These are phyloP conservation scores for Stentor coeruleus DNA, from an alignment of 73 alveolate species.

Conservation along the genomic window DNA sequence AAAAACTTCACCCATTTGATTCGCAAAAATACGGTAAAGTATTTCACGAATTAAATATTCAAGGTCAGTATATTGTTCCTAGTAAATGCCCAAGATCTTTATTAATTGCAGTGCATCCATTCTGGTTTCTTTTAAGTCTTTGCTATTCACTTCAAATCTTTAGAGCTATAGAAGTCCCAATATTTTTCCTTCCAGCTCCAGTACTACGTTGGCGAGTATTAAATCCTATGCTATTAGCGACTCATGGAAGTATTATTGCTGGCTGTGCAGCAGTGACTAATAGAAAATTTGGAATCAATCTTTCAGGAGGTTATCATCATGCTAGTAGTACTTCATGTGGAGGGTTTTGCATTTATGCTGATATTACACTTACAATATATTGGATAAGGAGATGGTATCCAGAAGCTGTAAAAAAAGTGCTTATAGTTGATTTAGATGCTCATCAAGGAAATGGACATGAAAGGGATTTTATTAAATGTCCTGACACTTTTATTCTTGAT, in stretches of 20 bases:
- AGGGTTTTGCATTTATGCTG: slow-evolving; percentile 86
- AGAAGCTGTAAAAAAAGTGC: slow-evolving; percentile 37
- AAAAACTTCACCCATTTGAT: slow-evolving; percentile 83
- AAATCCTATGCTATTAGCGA: slow-evolving; percentile 73
- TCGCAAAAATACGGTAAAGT: slow-evolving; percentile 74
- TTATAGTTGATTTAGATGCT: slow-evolving; percentile 84
- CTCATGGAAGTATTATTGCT: slow-evolving; percentile 73
- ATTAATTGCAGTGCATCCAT: slow-evolving; percentile 46
- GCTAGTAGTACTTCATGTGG: slow-evolving; percentile 63
- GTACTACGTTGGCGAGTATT: slow-evolving; percentile 63
- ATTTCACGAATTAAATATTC: slow-evolving; percentile 28
- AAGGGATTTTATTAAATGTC: slow-evolving; percentile 66
- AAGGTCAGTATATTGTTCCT: slow-evolving; percentile 37
- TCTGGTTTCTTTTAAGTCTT: slow-evolving; percentile 45
- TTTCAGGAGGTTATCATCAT: slow-evolving; percentile 90
- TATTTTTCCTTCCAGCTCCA: slow-evolving; percentile 69
- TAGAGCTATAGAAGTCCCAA: slow-evolving; percentile 69
- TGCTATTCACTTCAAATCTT: slow-evolving; percentile 47
- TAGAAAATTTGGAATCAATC: slow-evolving; percentile 74
- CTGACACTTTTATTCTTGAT: slow-evolving; percentile 60
- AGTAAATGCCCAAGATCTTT: slow-evolving; percentile 46
- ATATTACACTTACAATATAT: slow-evolving; percentile 63
- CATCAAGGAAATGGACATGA: slow-evolving; percentile 91
- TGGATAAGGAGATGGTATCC: slow-evolving; percentile 38
- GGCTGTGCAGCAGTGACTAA: slow-evolving; percentile 54